These are phyloP conservation scores for Arachis hypogaea DNA, from an alignment of 306 rosid genomes.

Conservation along the genomic window DNA sequence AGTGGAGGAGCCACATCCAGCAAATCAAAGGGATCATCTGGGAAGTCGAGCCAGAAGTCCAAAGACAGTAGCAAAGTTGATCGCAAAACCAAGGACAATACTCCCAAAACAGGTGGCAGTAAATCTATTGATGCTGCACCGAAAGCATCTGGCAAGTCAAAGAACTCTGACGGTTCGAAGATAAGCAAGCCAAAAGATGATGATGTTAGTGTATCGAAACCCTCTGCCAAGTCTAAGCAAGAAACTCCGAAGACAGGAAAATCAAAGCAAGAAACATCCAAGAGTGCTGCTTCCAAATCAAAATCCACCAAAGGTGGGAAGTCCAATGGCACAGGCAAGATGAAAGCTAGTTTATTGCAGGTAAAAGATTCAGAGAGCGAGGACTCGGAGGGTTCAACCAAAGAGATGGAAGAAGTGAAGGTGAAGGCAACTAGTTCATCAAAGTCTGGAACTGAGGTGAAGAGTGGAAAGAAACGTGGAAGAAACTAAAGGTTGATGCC, in stretches of 20 bases:
- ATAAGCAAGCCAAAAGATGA: slow-evolving; percentile 59
- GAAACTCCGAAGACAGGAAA: slow-evolving; percentile 58
- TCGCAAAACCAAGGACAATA: slow-evolving; percentile 58
- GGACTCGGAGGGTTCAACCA: slow-evolving; percentile 43
- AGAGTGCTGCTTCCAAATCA: slow-evolving; percentile 57
- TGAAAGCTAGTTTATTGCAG: slow-evolving; percentile 55
- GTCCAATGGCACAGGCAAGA: slow-evolving; percentile 54
- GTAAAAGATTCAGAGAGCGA: slow-evolving; percentile 54
- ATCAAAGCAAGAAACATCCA: slow-evolving; percentile 57
- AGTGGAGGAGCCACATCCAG: slow-evolving; percentile 65
- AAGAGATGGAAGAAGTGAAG: slow-evolving; percentile 42
- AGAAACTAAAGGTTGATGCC: slow-evolving; percentile 51
- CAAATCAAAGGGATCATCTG: slow-evolving; percentile 54
- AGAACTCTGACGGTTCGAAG: slow-evolving; percentile 54
- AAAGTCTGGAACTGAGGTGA: slow-evolving; percentile 55
- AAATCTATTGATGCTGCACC: slow-evolving; percentile 49
- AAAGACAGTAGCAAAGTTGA: slow-evolving; percentile 46
- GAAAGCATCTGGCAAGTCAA: slow-evolving; percentile 54
- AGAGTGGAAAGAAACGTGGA: slow-evolving; percentile 77
- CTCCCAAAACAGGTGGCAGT: slow-evolving; percentile 51
- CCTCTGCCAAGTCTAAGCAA: slow-evolving; percentile 63
- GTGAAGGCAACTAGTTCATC: slow-evolving; percentile 36
- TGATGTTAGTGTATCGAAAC: slow-evolving; percentile 47
- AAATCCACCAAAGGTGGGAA: slow-evolving; percentile 55
- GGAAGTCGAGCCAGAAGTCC: slow-evolving; percentile 49